A percentile compares a stretch with the other conserved stretches of the same genome.
Conservation (phyloP, 441 rosid species). For the Rhodomyrtus psidioides region DNA sequence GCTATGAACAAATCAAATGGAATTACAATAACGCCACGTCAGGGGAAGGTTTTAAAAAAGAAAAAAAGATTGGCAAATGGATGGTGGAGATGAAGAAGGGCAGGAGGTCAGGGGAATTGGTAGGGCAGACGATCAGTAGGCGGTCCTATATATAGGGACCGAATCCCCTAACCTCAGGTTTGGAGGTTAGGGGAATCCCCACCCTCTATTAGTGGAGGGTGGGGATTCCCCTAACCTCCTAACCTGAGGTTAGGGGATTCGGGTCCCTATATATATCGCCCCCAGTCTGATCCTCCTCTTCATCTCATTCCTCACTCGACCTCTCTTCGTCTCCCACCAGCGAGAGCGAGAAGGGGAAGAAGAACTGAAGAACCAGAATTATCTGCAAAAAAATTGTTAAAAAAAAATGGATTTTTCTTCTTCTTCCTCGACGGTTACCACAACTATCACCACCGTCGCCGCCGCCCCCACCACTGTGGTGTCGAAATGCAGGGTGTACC, state of each 20-base stretch:
- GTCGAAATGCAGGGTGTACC: slow-evolving; percentile 8
- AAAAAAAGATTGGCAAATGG: no score
- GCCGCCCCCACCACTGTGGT: not conserved
- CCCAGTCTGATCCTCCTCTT: not conserved
- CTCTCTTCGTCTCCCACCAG: not conserved
- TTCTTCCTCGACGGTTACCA: not conserved
- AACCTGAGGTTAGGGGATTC: no score
- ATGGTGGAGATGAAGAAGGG: no score
- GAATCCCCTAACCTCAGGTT: no score
- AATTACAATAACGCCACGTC: not conserved
- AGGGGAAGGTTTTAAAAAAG: no score
- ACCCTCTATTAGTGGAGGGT: no score
- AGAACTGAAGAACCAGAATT: not conserved
- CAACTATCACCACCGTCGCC: not conserved
- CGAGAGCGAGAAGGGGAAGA: not conserved
- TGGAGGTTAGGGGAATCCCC: no score
- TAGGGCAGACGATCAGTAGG: no score
- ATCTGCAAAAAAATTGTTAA: not conserved
- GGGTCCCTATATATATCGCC: not conserved
- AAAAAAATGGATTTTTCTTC: not conserved
- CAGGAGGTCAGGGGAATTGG: no score
- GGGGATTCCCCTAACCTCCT: no score
- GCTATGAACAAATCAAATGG: not conserved
- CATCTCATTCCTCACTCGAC: not conserved
- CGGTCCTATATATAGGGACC: no score